Base-by-base conservation (phyloP, 208 protist species). In the Leishmania martiniquensis region DNA sequence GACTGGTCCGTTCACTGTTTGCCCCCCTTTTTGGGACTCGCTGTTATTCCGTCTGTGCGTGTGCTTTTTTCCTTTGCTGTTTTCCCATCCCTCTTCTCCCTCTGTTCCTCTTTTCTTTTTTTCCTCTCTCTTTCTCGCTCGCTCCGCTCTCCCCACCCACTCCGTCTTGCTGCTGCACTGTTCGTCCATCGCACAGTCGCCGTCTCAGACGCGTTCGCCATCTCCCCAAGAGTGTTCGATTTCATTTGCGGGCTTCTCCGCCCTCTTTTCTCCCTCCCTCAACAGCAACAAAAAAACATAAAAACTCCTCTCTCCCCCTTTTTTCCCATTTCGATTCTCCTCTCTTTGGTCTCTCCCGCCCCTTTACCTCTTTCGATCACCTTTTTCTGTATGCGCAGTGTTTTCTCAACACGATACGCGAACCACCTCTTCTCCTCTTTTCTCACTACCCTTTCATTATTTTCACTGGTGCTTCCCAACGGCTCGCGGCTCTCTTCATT, bases 351-450 rank as follows among this genome's bases (percentile, higher is more conserved):
- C n/a, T 13, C 44, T 22, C 22, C 44, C 44, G 0, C 66, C 66
- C 15, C 15, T 57, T 22, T n/a, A n/a, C n/a, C n/a, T n/a, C n/a
- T 57, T 29, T 57, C 29, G 22, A 7, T 57, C 52, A 17, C 17
- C 22, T 69, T 42, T 42, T 22, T 69, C 45, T 20, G 62, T 29
- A 1, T 68, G 62, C 3, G 42, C 62, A 39, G 62, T 68, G 39
- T 68, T 68, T 20, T 39, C 20, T 68, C 39, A 68, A 63, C 57
- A 63, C 57, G 29, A 63, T 63, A 63, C 57, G 57, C 37, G 57
- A 37, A 29, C n/a, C n/a, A n/a, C n/a, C 5, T 59, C 13, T 10
- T 59, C 37, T 37, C 29, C 20, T 45, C 17, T n/a, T 45, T 39
- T 44, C 20, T 69, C 29, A 29, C 13, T 37, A 5, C 4, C 17